Evolutionary conservation across 257 asterid genomes (phyloP).

Genomic region (Dorcoceras hygrometricum): DNA sequence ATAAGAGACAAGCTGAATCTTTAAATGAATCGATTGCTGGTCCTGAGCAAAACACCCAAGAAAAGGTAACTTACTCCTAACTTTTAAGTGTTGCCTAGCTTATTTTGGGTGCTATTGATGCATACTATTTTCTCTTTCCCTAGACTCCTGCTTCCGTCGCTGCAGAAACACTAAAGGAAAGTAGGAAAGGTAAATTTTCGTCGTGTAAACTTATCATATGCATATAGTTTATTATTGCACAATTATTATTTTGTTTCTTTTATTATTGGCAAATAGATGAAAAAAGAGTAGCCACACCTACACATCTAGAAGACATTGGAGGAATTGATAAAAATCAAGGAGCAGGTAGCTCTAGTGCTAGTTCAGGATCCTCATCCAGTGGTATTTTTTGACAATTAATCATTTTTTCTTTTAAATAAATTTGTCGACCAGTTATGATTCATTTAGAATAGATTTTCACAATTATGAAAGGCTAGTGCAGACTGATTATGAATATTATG

Average conservation of each 20-base stretch:
- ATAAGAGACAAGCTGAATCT: conserved; percentile 57
- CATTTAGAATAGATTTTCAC: conserved; percentile 21
- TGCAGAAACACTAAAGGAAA: conserved; percentile 42
- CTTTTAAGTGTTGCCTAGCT: not conserved
- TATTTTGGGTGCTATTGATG: conserved; percentile 12
- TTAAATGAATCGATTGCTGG: conserved; percentile 36
- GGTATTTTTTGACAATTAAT: conserved; percentile 37
- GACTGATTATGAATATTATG: conserved; percentile 21
- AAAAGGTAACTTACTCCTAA: conserved; percentile 40
- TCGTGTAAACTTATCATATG: conserved; percentile 2
- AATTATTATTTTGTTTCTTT: conserved; percentile 20
- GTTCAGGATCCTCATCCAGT: conserved; percentile 67
- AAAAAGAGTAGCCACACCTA: conserved; percentile 39
- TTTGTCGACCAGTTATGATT: conserved; percentile 7
- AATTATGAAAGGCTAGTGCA: not conserved
- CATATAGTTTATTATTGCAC: conserved; percentile 3
- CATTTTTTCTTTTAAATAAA: not conserved
- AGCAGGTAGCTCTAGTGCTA: conserved; percentile 55
- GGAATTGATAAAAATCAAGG: conserved; percentile 44
- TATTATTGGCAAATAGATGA: conserved; percentile 36
- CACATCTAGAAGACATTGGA: conserved; percentile 41
- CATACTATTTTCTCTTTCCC: conserved; percentile 9
- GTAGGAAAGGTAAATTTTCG: conserved; percentile 43
- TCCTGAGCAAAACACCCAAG: conserved; percentile 41
- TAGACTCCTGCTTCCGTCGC: conserved; percentile 46